phyloP scores from a whole-genome alignment of 2,329 filamentous ascomycete genomes.

The Xylariales sp. region DNA sequence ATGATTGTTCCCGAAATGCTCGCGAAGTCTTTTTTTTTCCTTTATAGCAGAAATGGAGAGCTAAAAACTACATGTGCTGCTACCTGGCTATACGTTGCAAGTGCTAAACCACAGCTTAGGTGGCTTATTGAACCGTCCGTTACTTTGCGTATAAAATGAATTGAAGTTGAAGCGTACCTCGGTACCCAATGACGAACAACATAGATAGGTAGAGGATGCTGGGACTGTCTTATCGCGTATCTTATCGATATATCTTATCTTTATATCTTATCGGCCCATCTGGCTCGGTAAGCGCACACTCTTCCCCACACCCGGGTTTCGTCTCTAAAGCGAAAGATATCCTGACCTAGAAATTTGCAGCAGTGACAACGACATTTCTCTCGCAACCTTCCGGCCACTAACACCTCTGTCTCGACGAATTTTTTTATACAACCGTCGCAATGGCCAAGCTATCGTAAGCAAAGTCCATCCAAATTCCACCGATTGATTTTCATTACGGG shows the following conservation, averaged over 20 bases:
- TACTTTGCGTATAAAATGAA: no score
- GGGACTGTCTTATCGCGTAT: no score
- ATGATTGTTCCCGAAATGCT: conserved; percentile 1
- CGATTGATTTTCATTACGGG: neutral
- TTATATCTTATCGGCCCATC: conserved; percentile 25
- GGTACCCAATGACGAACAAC: no score
- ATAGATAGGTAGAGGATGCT: no score
- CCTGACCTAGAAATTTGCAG: conserved; percentile 28
- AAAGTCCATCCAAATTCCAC: conserved; percentile 20
- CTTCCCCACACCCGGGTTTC: conserved; percentile 26
- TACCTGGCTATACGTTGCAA: neutral
- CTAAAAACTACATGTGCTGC: neutral
- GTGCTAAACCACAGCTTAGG: no score
- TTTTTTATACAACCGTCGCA: conserved; percentile 40
- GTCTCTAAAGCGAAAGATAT: conserved; percentile 16
- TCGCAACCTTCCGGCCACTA: conserved; percentile 28
- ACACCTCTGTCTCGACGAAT: conserved; percentile 35
- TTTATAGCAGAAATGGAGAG: neutral
- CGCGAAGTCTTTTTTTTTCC: neutral
- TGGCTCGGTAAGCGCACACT: conserved; percentile 14
- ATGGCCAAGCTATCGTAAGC: conserved; percentile 50
- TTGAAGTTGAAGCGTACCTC: no score
- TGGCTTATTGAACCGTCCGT: no score
- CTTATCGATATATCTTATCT: conserved; percentile 20
- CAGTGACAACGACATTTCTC: conserved; percentile 32